Base-by-base conservation (phyloP, 2,329 filamentous ascomycete species). In the Zymoseptoria tritici region DNA sequence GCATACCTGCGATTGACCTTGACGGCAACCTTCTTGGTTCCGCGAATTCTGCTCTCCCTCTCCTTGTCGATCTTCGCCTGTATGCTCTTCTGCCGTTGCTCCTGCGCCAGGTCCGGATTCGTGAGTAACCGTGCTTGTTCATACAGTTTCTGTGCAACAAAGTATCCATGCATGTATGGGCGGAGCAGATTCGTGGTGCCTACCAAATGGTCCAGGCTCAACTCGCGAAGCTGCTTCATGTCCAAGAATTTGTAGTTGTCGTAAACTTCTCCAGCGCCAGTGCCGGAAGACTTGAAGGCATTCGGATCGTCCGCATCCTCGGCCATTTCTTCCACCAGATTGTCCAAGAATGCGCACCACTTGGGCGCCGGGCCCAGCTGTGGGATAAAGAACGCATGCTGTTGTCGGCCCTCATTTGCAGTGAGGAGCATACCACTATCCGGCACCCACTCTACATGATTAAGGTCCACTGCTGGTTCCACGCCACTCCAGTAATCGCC, bases 201-300 rank as follows among this genome's bases (percentile, higher is more conserved):
- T 59, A 99, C 83, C 54, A 99, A 81, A 72, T 97, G 93, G 57
- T 90, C 87, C 70, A 99, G 76, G 72, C 90, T 95, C 66, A 99
- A 83, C 42, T 87, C 85, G 68, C 89, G 89, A 57, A 99, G 81
- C 74, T 99, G 92, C 51, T 90, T 85, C 62, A 91, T 75, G 1
- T 93, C 96, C 71, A 99, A 80, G 83, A 99, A 99, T 77, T 97
- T 99, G 84, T 93, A 97, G 76, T 99, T 97, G 77, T 99, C 94
- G 79, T 99, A 99, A 9, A 94, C 90, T 68, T 94, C 87, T 29
- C 87, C 88, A 9, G 66, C 69, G 19, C 67, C 65, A 71, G 88
- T 67, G 7, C 64, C 63, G 29, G 60, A 55, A n/a, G 74, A 71
- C 50, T 74, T 76, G 67, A 76, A 81, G 2, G 79, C 76, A 59